These are phyloP conservation scores for Purshia tridentata DNA, from an alignment of 306 rosid genomes.

Conservation along the genomic window DNA sequence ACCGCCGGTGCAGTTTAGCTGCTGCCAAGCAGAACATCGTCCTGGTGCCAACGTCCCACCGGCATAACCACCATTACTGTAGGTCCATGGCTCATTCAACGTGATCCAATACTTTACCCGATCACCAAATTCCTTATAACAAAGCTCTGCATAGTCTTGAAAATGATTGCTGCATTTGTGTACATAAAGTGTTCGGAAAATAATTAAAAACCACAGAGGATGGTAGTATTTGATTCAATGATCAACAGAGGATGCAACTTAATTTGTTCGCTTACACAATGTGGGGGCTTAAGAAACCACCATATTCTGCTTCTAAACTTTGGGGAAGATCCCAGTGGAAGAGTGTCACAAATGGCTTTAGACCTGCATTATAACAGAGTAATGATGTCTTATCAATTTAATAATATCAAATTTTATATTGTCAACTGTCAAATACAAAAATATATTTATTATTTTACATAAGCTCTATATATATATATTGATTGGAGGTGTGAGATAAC, in stretches of 20 bases:
- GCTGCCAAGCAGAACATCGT: constrained; percentile 59
- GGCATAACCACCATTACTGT: constrained; percentile 43
- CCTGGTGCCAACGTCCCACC: constrained; percentile 50
- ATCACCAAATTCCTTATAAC: constrained; percentile 65
- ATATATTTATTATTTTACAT: too few relatives aligned
- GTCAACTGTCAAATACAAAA: too few relatives aligned
- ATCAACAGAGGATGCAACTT: too few relatives aligned
- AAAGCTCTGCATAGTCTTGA: constrained; percentile 54
- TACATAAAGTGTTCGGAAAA: background rate
- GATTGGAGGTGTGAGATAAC: background rate
- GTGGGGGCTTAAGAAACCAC: constrained; percentile 46
- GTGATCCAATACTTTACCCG: constrained; percentile 73
- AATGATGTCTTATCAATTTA: too few relatives aligned
- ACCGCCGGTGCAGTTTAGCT: constrained; percentile 60
- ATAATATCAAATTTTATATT: too few relatives aligned
- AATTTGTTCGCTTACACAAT: constrained; percentile 58
- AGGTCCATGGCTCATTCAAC: constrained; percentile 56
- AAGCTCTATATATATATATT: too few relatives aligned
- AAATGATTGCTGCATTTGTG: constrained; percentile 37
- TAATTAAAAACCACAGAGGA: too few relatives aligned
- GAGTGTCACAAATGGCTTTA: constrained; percentile 38
- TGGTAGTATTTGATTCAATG: too few relatives aligned
- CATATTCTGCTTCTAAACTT: constrained; percentile 47
- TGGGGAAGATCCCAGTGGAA: constrained; percentile 52
- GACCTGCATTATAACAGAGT: too few relatives aligned